These are phyloP conservation scores for Phoma sp. DNA, from an alignment of 2,329 filamentous ascomycete genomes.

Conservation along the genomic window DNA sequence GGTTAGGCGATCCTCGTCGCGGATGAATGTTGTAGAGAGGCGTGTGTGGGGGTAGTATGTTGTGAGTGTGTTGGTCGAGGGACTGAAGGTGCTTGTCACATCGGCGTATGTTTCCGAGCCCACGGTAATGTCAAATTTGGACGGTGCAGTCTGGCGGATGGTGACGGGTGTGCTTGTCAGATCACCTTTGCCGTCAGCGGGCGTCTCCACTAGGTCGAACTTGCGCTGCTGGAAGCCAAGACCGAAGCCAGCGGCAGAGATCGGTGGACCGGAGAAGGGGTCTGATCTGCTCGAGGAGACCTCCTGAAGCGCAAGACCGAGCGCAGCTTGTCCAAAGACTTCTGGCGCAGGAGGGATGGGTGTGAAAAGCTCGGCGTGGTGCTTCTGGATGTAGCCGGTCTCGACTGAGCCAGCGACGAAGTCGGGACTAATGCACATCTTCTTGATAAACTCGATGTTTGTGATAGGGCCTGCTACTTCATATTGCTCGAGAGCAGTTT, in stretches of 20 bases:
- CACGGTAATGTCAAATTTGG: constrained; percentile 59
- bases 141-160: constrained; percentile 59
- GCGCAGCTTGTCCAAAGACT: constrained; percentile 83
- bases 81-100: constrained; percentile 57
- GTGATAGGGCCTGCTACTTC: constrained; percentile 92
- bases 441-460: constrained; percentile 96
- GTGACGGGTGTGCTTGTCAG: constrained; percentile 53
- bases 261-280: constrained; percentile 51
- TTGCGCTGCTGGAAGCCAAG: constrained; percentile 66
- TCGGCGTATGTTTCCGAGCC: constrained; percentile 47
- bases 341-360: constrained; percentile 69
- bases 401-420: constrained; percentile 91
- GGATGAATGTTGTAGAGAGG: constrained; percentile 78
- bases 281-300: constrained; percentile 32
- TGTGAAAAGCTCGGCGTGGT: constrained; percentile 78
- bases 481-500: constrained; percentile 81
- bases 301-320: constrained; percentile 69
- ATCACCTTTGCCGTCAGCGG: constrained; percentile 52
- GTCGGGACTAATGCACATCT: constrained; percentile 77
- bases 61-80: constrained; percentile 60
- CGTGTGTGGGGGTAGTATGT: constrained; percentile 84
- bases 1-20: constrained; percentile 67
- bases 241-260: constrained; percentile 62
- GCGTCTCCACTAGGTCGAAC: constrained; percentile 60
- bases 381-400: constrained; percentile 94